Base-by-base conservation (phyloP, 805 yeast species). In the Yarrowia sp. region DNA sequence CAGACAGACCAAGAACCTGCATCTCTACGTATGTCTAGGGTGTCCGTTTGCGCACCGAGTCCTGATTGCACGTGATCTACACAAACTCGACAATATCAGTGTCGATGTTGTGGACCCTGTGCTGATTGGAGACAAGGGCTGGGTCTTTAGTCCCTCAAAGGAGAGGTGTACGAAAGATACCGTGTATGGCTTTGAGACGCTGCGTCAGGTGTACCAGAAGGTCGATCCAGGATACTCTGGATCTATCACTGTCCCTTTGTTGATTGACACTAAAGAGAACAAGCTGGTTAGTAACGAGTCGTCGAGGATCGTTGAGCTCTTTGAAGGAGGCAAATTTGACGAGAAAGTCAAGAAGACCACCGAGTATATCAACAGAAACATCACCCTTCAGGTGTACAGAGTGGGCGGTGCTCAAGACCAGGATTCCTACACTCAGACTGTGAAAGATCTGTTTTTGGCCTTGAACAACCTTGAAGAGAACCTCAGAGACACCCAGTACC, bases 21-120 rank as follows among this genome's bases (percentile, higher is more conserved):
- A 56, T n/a, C 30, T 56, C 13, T 93, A 90, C 73, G 96, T 92
- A 9, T 89, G 94, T 0, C 81, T 83, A 60, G 97, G 97, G 1
- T 94, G 98, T 79, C 98, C 98, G 5, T 94, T 98, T 92, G 98
- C 98, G 0, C 96, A 91, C 75, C 84, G 98, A 70, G 86, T 92
- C 0, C 80, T 93, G 69, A 87, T 92, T 66, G 82, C 87, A 2
- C 80, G 97, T 65, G 78, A 83, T 10, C 80, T 93, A 70, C 91
- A 92, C 79, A 97, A 97, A 0, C 76, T 89, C 61, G 76, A 81
- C 67, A 73, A 80, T 40, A 81, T 81, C 66, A 74, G 78, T 53
- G 76, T 80, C 34, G 86, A 93, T 20, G 91, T 91, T 47, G 98
- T 93, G 13, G 96, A 92, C 76, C 92, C 97, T 93, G 87, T 86